phyloP scores from a whole-genome alignment of 768 basidiomycete genomes.

The Rhodotorula babjevae region DNA sequence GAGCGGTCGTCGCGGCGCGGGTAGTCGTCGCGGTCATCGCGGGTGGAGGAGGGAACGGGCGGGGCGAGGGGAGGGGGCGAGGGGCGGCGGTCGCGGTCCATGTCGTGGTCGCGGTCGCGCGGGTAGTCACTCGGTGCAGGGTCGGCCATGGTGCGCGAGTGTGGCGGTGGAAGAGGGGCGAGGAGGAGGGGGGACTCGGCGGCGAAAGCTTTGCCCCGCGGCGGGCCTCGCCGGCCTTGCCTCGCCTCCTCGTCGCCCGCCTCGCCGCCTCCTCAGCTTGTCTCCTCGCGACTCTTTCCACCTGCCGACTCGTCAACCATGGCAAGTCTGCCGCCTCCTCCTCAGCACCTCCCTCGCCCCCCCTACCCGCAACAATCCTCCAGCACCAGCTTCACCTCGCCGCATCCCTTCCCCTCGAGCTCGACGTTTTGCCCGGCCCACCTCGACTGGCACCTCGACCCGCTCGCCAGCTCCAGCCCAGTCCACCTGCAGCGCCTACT shows the following conservation, averaged over 20 bases:
- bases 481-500: no score
- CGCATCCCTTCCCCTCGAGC: not conserved
- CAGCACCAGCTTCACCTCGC: not conserved
- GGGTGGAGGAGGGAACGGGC: no score
- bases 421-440: not conserved
- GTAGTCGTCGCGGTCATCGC: not conserved
- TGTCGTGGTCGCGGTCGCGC: constrained; percentile 39
- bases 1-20: not conserved
- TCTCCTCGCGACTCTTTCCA: not conserved
- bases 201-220: no score
- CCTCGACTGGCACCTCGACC: not conserved
- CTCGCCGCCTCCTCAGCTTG: not conserved
- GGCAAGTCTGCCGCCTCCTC: not conserved
- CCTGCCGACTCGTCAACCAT: constrained; percentile 7
- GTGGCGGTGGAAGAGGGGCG: no score
- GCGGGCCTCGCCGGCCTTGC: no score
- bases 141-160: no score
- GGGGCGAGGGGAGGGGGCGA: not conserved
- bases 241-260: not conserved
- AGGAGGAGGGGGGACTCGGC: no score
- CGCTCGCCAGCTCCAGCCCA: no score
- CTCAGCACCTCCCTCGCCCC: not conserved
- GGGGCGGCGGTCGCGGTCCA: no score
- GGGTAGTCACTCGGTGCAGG: constrained; percentile 37
- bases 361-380: not conserved